phyloP scores from a whole-genome alignment of 768 basidiomycete genomes.

The Fomitopsis serialis region DNA sequence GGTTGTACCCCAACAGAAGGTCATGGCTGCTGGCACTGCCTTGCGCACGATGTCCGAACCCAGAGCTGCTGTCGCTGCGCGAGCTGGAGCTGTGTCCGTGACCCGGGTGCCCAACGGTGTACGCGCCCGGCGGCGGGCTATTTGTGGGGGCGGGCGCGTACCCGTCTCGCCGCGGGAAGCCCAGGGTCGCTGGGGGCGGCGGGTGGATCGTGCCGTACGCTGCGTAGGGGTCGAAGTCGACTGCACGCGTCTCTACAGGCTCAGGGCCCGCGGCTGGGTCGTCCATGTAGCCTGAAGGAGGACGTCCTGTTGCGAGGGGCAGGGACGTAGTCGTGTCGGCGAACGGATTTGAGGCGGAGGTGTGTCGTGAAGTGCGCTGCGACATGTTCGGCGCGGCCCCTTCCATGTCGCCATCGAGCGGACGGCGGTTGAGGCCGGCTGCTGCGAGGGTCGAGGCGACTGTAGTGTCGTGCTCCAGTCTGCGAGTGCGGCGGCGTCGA shows the following conservation, averaged over 20 bases:
- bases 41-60: slow-evolving; percentile 36
- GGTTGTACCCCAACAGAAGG: slow-evolving; percentile 40
- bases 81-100: slow-evolving; percentile 20
- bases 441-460: slow-evolving; percentile 71
- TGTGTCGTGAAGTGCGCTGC: slow-evolving; percentile 12
- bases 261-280: slow-evolving; percentile 28
- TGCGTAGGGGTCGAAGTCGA: slow-evolving; percentile 47
- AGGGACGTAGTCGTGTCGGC: slow-evolving; percentile 18
- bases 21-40: slow-evolving; percentile 56
- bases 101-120: slow-evolving; percentile 10
- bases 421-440: slow-evolving; percentile 61
- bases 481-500: slow-evolving; percentile 53
- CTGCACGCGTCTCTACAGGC: background rate
- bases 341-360: slow-evolving; percentile 13
- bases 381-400: slow-evolving; percentile 14
- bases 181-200: slow-evolving; percentile 12
- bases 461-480: slow-evolving; percentile 63
- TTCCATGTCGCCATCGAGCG: slow-evolving; percentile 64
- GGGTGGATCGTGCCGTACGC: slow-evolving; percentile 30
- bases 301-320: slow-evolving; percentile 12
- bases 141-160: slow-evolving; percentile 44
- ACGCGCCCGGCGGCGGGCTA: slow-evolving; percentile 37
- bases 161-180: slow-evolving; percentile 22
- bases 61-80: slow-evolving; percentile 18
- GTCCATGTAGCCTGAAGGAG: slow-evolving; percentile 22